Conservation (phyloP, 2,329 filamentous ascomycete species). For the Cadophora sp. region DNA sequence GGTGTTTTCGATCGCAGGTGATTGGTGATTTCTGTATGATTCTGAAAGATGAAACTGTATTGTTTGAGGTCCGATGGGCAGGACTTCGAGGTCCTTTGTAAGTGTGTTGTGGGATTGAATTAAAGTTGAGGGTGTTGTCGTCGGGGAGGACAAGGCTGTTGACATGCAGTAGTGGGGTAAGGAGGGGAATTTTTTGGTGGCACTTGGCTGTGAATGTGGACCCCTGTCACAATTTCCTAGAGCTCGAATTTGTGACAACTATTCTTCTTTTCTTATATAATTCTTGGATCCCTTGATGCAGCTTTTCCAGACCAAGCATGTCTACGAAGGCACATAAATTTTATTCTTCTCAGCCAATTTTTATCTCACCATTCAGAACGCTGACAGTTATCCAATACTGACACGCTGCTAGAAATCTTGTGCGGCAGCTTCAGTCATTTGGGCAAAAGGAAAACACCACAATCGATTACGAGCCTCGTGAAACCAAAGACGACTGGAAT, state of each 20-base stretch:
- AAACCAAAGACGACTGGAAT: neutral
- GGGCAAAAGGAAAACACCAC: neutral
- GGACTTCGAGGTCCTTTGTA: neutral
- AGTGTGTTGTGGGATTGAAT: neutral
- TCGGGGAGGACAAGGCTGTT: slow-evolving; percentile 13
- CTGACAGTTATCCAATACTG: no score
- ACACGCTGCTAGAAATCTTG: no score
- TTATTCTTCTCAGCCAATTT: no score
- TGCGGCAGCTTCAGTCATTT: no score
- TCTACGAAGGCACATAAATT: no score
- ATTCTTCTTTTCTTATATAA: no score
- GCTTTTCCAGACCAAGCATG: no score
- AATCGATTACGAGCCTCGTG: neutral
- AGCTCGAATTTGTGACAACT: neutral
- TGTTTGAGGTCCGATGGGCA: neutral
- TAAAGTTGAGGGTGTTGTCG: neutral
- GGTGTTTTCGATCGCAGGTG: no score
- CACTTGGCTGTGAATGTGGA: neutral
- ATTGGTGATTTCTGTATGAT: neutral
- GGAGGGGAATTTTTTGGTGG: neutral
- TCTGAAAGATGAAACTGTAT: neutral
- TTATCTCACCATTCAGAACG: no score
- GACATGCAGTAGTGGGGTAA: neutral
- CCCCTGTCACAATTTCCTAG: neutral
- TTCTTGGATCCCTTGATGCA: no score